Evolutionary conservation across 2,329 filamentous ascomycete species (phyloP), one percentile per base, ranked within the genome.

Genomic region (Botrytis medusae): DNA sequence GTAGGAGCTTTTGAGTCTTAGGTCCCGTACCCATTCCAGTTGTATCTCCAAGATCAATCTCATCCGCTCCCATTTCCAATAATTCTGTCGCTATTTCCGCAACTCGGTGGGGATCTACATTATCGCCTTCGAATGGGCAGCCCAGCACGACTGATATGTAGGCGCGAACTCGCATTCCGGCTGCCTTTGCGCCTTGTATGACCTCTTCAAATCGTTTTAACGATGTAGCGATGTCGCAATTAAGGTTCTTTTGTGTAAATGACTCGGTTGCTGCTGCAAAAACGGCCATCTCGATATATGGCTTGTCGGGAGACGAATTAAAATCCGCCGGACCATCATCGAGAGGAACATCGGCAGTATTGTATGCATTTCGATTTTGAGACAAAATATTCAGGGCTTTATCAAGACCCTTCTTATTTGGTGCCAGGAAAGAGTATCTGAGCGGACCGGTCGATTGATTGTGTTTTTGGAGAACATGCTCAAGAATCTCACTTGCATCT

Each of bases 11-110:
- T 72, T 85, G 84, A 3, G 91, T 93, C 72, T 89, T 85, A 29
- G 90, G 90, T n/a, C 90, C 91, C 0, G 93, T 97, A 46, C 94
- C 95, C 88, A 97, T 94, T 29, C 95, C 95, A 0, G 94, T 95
- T 0, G 95, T 98, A 80, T 97, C 95, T 10, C 94, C 94, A 0
- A 97, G 88, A 1, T 92, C 93, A 77, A 98, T 94, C 85, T 97
- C 94, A 80, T 97, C 93, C 32, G 93, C 95, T 29, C 95, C 95
- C 86, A 95, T 93, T 79, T 95, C 92, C 1, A 97, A 86, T 67
- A 97, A 83, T 79, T 85, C 90, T 74, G 85, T 87, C 0, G 92
- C 91, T 62, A 92, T 88, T 77, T 91, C 87, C 0, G 89, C 90
- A 0, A 92, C 90, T 75, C 84, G 85, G 79, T 87, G 86, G 46